Evolutionary conservation across 768 basidiomycete species (phyloP), one percentile per base, ranked within the genome.

Genomic region (Mrakia gelida): DNA sequence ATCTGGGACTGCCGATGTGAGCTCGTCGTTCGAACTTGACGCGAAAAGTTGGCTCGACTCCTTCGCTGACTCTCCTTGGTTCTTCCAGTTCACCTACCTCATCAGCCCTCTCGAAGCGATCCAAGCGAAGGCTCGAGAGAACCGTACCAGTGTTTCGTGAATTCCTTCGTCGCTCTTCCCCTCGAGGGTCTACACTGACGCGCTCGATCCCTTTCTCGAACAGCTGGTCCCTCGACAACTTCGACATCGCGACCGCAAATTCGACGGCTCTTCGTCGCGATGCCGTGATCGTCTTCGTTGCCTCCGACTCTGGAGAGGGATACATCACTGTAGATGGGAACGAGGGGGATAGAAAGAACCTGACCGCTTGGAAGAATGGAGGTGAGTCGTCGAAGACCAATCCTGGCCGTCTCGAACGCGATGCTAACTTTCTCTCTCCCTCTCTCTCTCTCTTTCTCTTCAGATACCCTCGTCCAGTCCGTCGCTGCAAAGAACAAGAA

Each of bases 281-380:
- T 49, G 81, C 77, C 21, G 82, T 82, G 0, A 61, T 83, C 45
- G 82, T 83, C 28, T 94, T 94, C 84, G 87, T 94, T 80, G 89
- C 90, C 79, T 87, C 92, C 2, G 91, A 95, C 82, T 93, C 92
- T 9, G 94, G 94, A 32, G 94, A 95, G 85, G 89, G 86, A 23
- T 92, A 91, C 82, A 90, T 93, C 80, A 90, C 89, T 26, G 91
- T 92, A 18, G 92, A 92, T 80, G 91, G 91, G 8, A 94, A 92
- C 81, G 87, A 87, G 78, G 92, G 92, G 43, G 92, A 94, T 82
- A 85, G 77, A 71, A 88, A 89, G 71, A 92, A 92, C 84, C 84
- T 92, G 52, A 92, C 91, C 0, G 88, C 91, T 0, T 92, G 92
- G 92, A 87, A 88, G 76, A 88, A 87, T 54, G 92, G 91, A 10